Conservation (phyloP, 805 yeast species). For the Saccharomycopsis fermentans region DNA sequence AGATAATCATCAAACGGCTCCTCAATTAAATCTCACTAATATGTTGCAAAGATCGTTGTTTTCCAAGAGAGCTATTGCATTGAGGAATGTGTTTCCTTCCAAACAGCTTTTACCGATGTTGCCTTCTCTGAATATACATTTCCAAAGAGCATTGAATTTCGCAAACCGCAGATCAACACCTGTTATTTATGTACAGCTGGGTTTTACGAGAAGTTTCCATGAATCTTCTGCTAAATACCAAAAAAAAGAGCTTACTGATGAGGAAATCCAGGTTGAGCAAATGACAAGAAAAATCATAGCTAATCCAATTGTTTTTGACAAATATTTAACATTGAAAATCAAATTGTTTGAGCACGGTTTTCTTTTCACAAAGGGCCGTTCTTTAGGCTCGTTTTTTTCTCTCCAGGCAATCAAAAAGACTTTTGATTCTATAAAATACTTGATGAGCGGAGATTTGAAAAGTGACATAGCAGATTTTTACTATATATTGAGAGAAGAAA, state of each 20-base stretch:
- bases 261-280: neutral
- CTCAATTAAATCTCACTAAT: neutral
- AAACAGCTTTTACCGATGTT: neutral
- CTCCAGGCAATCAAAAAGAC: neutral
- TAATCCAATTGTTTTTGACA: neutral
- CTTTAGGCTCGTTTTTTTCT: neutral
- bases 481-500: neutral
- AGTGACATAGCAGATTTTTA: neutral
- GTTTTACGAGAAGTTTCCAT: neutral
- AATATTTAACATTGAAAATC: neutral
- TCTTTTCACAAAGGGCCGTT: neutral
- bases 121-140: neutral
- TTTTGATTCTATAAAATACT: neutral
- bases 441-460: slow-evolving; percentile 1
- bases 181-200: neutral
- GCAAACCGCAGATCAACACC: neutral
- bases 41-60: neutral
- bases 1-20: neutral
- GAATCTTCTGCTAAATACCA: neutral
- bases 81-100: neutral
- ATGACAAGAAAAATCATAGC: neutral
- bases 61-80: neutral
- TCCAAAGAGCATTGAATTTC: neutral
- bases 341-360: neutral
- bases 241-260: neutral